Base-by-base conservation (phyloP, 2,329 filamentous ascomycete genomes). In the Alternaria sp. region DNA sequence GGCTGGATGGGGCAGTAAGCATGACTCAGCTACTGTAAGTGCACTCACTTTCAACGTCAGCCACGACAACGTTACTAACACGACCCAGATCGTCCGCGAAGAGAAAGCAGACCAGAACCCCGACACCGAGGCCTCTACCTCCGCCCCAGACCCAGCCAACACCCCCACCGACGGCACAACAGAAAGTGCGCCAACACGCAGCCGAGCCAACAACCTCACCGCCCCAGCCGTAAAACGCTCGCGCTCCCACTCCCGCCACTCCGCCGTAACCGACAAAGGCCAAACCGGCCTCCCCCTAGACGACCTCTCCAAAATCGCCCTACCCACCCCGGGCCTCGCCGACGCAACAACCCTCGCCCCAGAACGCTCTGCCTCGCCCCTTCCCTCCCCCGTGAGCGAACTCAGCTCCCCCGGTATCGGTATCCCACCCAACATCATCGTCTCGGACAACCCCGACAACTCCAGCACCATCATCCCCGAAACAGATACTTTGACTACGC, bases 1-100 rank as follows among this genome's bases (percentile, higher is more conserved):
- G 95, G 91, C 89, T 53, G 84, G 90, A 1, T 96, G 93, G 91
- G 93, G 93, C 13, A 94, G 91, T 49, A 96, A 92, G 76, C 93
- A 97, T 74, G 96, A 98, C 75, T 87, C 95, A 78, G 85, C 85
- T 65, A 91, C 91, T 0, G 85, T 96, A 72, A 60, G 75, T 67
- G 9, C 12, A 30, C n/a, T n/a, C 10, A 36, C 12, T 49, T 8
- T 12, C 21, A 2, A 40, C n/a, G 26, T 3, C 11, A 11, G 5
- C 19, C 61, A 49, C 60, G 65, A 28, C 66, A 45, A 9, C 19
- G 8, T 46, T 13, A 17, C 60, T 67, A 50, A 71, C 61, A 17
- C n/a, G 17, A 13, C 12, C 15, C 50, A 80, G 78, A 74, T 80
- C 51, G 73, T 65, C 12, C 74, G 77, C 43, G 78, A 80, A 66